Evolutionary conservation across 2,329 filamentous ascomycete species (phyloP), one percentile per base, ranked within the genome.

Genomic region (Spiromastix sp.): DNA sequence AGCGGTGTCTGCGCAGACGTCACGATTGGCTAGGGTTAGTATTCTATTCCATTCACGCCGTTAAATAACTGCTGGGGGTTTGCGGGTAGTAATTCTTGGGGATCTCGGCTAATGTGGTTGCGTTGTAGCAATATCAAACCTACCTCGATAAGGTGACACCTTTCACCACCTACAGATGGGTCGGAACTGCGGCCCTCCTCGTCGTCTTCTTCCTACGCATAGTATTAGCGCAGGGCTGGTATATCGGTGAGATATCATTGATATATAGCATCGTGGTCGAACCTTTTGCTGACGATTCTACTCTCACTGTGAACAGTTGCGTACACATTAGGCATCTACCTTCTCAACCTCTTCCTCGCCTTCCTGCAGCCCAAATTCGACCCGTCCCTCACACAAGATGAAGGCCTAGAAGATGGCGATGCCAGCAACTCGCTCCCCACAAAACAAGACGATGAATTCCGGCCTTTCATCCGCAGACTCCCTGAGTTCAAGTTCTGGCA

Each of bases 401-500:
- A 86, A 57, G 87, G 93, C 47, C 89, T 96, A 73, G 91, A 98
- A 64, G 89, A 95, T 51, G 91, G 91, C 42, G 74, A 85, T 11
- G 77, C 77, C 18, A 80, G 81, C 36, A 76, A 18, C 11, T 77
- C 17, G 40, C 77, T 98, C 28, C 91, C 91, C 16, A 96, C 86
- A 39, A 95, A 94, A 68, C 79, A 85, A 51, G 89, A 96, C 55
- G 87, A 98, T 55, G 91, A 98, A 67, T 98, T 98, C 71, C 79
- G 86, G 45, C 91, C 91, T 3, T 98, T 98, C 56, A 95, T 98
- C 58, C 78, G 91, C 54, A 77, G 91, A 41, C 77, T 98, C 16
- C 91, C 91, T 37, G 91, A 98, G 66, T 98, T 98, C 75, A 98
- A 98, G 74, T 98, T 98, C 71, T 98, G 91, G 91, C 85, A 95